Base-by-base conservation (phyloP, 495 filamentous ascomycete genomes). In the Tirmania nivea region DNA sequence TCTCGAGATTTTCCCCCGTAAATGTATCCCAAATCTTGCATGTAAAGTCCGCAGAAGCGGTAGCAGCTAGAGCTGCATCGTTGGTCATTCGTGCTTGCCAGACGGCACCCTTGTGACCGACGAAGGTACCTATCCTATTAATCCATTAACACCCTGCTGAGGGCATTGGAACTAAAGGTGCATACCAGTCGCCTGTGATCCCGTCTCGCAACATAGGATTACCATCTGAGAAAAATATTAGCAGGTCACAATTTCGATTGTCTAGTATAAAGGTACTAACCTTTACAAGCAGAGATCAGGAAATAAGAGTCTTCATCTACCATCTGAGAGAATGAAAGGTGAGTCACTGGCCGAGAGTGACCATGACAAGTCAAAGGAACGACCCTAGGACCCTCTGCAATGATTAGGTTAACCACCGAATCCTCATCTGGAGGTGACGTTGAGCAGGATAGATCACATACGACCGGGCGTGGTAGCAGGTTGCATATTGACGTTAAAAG, bases 151-250 rank as follows among this genome's bases (percentile, higher is more conserved):
- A 54, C 16, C 14, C n/a, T 16, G 21, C 39, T 49, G 42, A 35
- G 34, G 47, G 50, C 39, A 39, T 25, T 35, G 11, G 11, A 48
- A 31, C 35, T 10, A 16, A 42, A 16, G 19, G 16, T 51, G 55
- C 76, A 55, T 68, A 82, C 80, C 86, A 97, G 67, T 97, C 90
- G 53, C 90, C 90, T 14, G 90, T 96, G 52, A 93, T 77, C 52
- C 90, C 90, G 73, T 97, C 84, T 53, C 90, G 82, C 60, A 97
- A 83, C 89, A 96, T 96, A 35, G 90, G 90, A 66, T 95, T 95
- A 61, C 86, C 86, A 69, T 97, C 90, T 88, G 62, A 7, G 25
- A 5, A 31, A 3, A 31, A 11, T 16, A 10, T 17, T 16, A 53
- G 25, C 25, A 31, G 1, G 7, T 31, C 7, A 3, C 25, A 31